A percentile compares a stretch with the other conserved stretches of the same genome.
These are phyloP conservation scores for Melampsora occidentalis DNA, from an alignment of 1,284 basidiomycete genomes.

Conservation along the genomic window DNA sequence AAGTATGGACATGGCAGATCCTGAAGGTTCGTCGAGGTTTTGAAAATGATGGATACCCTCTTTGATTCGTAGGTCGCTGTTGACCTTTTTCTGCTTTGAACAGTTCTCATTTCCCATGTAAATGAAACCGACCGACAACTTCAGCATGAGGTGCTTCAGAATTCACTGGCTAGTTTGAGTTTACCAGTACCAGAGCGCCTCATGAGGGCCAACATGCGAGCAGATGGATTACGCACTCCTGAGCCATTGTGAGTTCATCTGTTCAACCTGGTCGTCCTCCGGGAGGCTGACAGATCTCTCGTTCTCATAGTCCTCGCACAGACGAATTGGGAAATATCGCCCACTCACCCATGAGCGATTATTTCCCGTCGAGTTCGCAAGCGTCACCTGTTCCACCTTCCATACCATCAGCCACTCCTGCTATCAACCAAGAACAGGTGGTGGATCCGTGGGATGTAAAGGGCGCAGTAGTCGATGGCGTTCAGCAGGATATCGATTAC, in stretches of 20 bases:
- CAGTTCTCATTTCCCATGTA: slow-evolving; percentile 27
- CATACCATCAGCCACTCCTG: background rate
- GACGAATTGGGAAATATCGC: slow-evolving; percentile 37
- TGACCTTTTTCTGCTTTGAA: background rate
- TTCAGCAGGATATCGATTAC: slow-evolving; percentile 78
- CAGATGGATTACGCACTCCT: slow-evolving; percentile 50
- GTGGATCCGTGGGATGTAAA: slow-evolving; percentile 99
- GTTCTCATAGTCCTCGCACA: slow-evolving; percentile 26
- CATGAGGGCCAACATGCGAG: slow-evolving; percentile 48
- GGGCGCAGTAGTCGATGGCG: slow-evolving; percentile 87
- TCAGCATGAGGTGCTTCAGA: slow-evolving; percentile 45
- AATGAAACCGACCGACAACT: slow-evolving; percentile 42
- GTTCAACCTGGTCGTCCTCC: background rate
- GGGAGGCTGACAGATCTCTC: background rate
- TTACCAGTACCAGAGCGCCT: slow-evolving; percentile 50
- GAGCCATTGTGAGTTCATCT: slow-evolving; percentile 48
- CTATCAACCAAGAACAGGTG: slow-evolving; percentile 60
- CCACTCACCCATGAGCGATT: slow-evolving; percentile 17
- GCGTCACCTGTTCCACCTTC: slow-evolving; percentile 19
- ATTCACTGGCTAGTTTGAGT: slow-evolving; percentile 49
- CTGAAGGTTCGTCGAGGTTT: slow-evolving; percentile 19
- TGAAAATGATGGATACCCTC: background rate
- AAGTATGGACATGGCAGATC: slow-evolving; percentile 39
- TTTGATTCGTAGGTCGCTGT: background rate
- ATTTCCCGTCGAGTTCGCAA: slow-evolving; percentile 18